Percentiles rank a stretch among this genome's conserved stretches.
Evolutionary conservation across 305 asterid species (phyloP).

Genomic region (Fraxinus xanthoxyloides): DNA sequence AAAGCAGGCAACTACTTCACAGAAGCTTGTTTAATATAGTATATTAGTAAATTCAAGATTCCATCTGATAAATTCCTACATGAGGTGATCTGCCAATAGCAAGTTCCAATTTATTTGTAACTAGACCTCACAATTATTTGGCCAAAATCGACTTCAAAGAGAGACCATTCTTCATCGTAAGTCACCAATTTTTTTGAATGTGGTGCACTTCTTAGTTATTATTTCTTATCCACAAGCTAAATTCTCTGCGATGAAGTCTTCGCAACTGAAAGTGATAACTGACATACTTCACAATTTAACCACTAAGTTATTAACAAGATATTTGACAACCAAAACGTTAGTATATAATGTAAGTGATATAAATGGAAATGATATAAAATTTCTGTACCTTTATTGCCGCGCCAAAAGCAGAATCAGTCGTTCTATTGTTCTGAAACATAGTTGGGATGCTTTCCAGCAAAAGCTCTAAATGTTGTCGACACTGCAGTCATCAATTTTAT

Average conservation of each 20-base stretch:
- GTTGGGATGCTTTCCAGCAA: constrained; percentile 88
- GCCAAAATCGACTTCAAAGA: neutral
- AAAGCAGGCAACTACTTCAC: constrained; percentile 10
- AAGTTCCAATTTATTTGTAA: neutral
- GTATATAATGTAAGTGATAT: neutral
- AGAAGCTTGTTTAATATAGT: neutral
- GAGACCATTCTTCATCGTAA: neutral
- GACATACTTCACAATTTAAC: neutral
- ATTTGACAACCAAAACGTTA: neutral
- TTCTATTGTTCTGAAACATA: constrained; percentile 81
- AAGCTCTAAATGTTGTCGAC: constrained; percentile 86
- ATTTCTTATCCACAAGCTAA: constrained; percentile 11
- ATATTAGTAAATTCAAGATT: neutral
- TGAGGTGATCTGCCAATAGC: constrained; percentile 2
- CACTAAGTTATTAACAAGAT: constrained; percentile 2
- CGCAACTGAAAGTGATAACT: neutral
- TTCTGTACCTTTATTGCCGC: constrained; percentile 86
- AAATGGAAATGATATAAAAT: neutral
- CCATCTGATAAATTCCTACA: constrained; percentile 10
- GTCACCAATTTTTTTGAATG: neutral
- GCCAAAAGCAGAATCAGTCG: constrained; percentile 92
- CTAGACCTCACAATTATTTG: neutral
- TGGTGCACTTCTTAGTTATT: constrained; percentile 7
- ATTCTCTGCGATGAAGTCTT: neutral
- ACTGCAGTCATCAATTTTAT: constrained; percentile 48